Evolutionary conservation across 2,329 filamentous ascomycete species (phyloP), one percentile per base, ranked within the genome.

Genomic region (Fusarium armeniacum): DNA sequence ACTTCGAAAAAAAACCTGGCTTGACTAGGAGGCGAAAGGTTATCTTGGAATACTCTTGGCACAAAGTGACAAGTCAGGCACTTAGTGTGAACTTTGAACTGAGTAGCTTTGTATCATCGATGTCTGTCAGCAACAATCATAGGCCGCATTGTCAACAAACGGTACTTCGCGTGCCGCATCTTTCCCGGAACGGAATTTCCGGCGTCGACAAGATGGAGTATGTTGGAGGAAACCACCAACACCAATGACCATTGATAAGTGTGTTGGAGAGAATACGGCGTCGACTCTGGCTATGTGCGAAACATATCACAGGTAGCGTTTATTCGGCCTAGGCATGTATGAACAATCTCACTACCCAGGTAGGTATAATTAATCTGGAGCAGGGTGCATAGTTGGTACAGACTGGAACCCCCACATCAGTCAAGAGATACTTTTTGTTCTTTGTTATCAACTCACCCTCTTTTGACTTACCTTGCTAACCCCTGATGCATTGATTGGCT

Each of bases 401-500:
- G 43, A 20, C 43, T 62, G 18, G 44, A 57, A 26, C 32, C 66
- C 66, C 67, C 62, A 64, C 67, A 56, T 51, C 40, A 67, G 62
- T 38, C 24, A 24, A 38, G 16, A 52, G 58, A 67, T 53, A 43
- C 44, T 45, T 43, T 63, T 62, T 60, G 43, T 50, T 46, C 51
- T 58, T 47, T 59, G 40, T 65, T 35, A 46, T 60, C 45, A 65
- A 54, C 46, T 36, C 38, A 44, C 52, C 43, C 50, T 59, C 62
- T 36, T 50, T 60, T 28, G 38, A 46, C 44, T 32, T 54, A 33
- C 12, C 33, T 32, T 54, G 32, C 9, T 40, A 38, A 63, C 33
- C 58, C 66, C 53, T 70, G 63, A 36, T 20, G 24, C 12, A 59
- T 62, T 40, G 44, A 64, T 66, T 69, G 67, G 62, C 32, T 63